Evolutionary conservation across 768 basidiomycete species (phyloP), one percentile per base, ranked within the genome.

Genomic region (Boletus sensibilis): DNA sequence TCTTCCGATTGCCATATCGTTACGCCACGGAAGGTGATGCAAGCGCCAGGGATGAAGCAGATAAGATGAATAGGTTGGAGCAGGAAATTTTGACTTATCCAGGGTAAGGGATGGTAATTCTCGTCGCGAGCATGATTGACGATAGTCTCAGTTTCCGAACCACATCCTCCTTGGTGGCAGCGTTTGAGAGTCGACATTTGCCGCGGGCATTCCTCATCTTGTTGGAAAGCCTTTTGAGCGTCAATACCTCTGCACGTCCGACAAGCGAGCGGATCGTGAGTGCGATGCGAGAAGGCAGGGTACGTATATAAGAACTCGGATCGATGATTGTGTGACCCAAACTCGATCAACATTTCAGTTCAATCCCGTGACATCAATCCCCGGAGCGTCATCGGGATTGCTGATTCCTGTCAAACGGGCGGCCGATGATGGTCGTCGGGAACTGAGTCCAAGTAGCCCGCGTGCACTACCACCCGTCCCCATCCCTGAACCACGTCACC

Each of bases 1-100:
- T 97, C 75, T 94, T 98, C 74, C 83, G 84, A 34, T 73, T 96
- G 20, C 95, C 96, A 0, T 98, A 94, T 66, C 80, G 78, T 18
- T 85, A 92, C 60, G 86, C 88, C 1, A 76, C 85, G 1, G 80
- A 80, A 39, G 83, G 82, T 1, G 84, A 82, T 52, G 80, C 76
- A 0, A 76, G 78, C 45, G 78, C 75, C 2, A 66, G 68, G 46
- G 78, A 79, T 12, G 86, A 86, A 41, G 72, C 60, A 1, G 86
- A 87, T 14, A 88, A 89, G 63, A 79, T 90, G 75, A 80, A 84
- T 39, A 75, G 74, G 43, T 73, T 98, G 37, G 87, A 92, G 63
- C 77, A 76, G 47, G 92, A 94, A 66, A 88, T 97, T 11, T 56
- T 81, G 55, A 64, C 69, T 4, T 98, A 96, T 74, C 73, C 80